Evolutionary conservation across 176 grass and related monocot species (phyloP), one percentile per base, ranked within the genome.

Genomic region (Saccharum officinarum): DNA sequence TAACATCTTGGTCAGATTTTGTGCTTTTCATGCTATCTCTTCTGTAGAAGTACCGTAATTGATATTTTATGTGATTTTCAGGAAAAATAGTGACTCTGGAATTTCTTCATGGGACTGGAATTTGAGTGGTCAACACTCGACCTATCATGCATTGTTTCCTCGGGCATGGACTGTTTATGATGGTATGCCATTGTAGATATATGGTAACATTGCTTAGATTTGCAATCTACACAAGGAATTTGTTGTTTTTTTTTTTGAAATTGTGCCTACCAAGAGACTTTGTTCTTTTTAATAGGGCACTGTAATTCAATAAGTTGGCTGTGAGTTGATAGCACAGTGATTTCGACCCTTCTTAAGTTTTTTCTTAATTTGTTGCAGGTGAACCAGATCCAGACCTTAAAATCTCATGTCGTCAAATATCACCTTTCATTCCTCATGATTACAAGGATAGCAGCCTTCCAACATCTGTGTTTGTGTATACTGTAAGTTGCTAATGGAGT

Each of bases 21-120:
- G 8, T 89, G 76, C 62, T 70, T 70, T 80, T 54, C 25, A 33
- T 80, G 61, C 18, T 36, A 13, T 30, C 30, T 74, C 31, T 75
- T 85, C 30, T n/a, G 5, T 38, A 49, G 47, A 26, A 70, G 40
- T 67, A 33, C 68, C 66, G 80, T 42, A 12, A 34, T 69, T 86
- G 45, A 78, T 83, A 33, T 65, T 42, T 63, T 84, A 7, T 5
- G 9, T 61, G 39, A 9, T 81, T 90, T 77, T 91, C 92, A 99
- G 97, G 82, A 99, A 94, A 90, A 68, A 73, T 67, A 85, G 77
- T 20, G 97, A 97, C 50, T 67, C 88, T 14, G 97, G 94, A 79
- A 99, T 99, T 79, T 99, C 94, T 79, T 99, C 97, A 75, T 97
- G 97, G 97, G 92, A 97, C 73, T 97, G 97, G 97, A 99, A 99